Conservation (phyloP, 2,329 filamentous ascomycete genomes). For the Zelopaecilomyces penicillatus region DNA sequence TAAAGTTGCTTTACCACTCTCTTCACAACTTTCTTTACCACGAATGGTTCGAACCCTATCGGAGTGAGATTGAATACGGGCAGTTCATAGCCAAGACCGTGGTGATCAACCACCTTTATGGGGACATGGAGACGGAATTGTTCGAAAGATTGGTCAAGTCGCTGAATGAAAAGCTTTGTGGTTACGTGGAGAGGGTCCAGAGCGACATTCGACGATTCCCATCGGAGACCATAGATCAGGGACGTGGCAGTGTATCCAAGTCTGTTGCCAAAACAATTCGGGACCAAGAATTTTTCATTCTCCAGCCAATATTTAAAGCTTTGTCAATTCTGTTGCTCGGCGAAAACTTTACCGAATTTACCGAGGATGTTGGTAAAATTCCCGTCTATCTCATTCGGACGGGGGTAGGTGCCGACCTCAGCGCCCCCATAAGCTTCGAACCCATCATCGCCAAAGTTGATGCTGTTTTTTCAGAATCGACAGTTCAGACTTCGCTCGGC, state of each 20-base stretch:
- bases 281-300: constrained; percentile 1
- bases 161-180: constrained; percentile 1
- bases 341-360: neutral
- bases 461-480: neutral
- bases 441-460: constrained; percentile 2
- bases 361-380: neutral
- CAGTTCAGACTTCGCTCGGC: neutral
- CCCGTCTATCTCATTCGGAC: constrained; percentile 5
- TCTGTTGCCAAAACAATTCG: neutral
- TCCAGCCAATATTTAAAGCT: neutral
- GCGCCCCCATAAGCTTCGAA: constrained; percentile 4
- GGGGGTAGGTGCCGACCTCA: constrained; percentile 3
- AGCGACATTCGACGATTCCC: neutral
- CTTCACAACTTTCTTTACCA: constrained; percentile 8
- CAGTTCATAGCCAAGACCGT: constrained; percentile 9
- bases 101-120: neutral
- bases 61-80: constrained; percentile 9
- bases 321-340: too few species aligned
- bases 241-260: neutral
- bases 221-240: neutral
- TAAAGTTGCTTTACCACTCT: too few species aligned
- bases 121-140: neutral
- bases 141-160: constrained; percentile 1
- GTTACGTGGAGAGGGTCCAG: neutral
- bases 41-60: constrained; percentile 8